Evolutionary conservation across 768 basidiomycete genomes (phyloP), one percentile per base, ranked within the genome.

Genomic region (Podaxis pistillaris): DNA sequence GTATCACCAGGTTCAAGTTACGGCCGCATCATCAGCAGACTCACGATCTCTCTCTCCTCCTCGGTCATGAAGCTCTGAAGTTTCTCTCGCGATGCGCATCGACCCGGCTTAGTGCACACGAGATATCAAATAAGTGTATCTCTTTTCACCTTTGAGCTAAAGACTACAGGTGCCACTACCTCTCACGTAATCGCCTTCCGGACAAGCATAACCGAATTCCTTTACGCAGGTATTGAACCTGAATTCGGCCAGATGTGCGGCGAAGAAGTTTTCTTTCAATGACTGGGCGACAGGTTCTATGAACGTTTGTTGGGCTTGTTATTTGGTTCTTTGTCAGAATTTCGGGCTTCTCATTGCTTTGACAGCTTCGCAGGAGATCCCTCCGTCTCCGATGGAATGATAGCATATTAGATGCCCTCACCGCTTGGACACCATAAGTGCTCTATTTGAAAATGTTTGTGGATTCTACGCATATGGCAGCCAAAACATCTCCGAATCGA

Each of bases 251-350:
- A 44, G 41, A 30, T 57, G 41, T 19, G 33, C 58, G 58, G 33
- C 58, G 58, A 50, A 56, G 54, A 19, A 47, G 24, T 51, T 47
- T 36, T 17, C 19, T 51, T 38, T 22, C 17, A 38, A 59, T 33
- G 49, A 38, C 54, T 59, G 58, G 17, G 5, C 51, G 58, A 59
- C 58, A 51, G 57, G 37, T 59, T 36, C 44, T 22, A 50, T 38
- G 47, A 51, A 50, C 49, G 17, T 59, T 59, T 51, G 33, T 51
- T 59, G n/a, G 49, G 37, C 58, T 51, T 37, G 58, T 40, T 51
- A 37, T 24, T 11, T 40, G 49, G 26, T 47, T 38, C 58, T 50
- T 58, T 30, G 33, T 33, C n/a, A 38, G 44, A 19, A 40, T 56
- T 56, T 33, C 33, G 33, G 8, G 33, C 33, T 33, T 33, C 33